Evolutionary conservation across 768 basidiomycete genomes (phyloP).

Genomic region (Pholiota conissans): DNA sequence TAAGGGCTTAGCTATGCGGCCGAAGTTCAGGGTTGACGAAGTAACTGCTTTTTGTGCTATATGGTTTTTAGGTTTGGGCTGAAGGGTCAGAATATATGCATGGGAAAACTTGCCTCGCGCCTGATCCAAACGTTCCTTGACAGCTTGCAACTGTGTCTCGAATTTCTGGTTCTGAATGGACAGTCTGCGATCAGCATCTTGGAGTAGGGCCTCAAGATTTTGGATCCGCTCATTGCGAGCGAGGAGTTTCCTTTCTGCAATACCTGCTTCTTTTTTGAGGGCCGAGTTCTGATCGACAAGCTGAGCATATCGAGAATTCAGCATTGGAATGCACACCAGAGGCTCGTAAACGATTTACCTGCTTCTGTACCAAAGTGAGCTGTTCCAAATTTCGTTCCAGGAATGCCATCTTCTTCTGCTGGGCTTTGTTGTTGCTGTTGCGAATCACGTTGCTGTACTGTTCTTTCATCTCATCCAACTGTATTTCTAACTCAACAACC

Average conservation of each 20-base stretch:
- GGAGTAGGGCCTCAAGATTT: slow-evolving; percentile 89
- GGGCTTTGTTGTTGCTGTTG: slow-evolving; percentile 97
- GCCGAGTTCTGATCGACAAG: slow-evolving; percentile 98
- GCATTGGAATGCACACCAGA: slow-evolving; percentile 12
- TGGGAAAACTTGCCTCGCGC: slow-evolving; percentile 68
- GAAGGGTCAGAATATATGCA: slow-evolving; percentile 1
- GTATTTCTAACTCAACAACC: slow-evolving; percentile 99
- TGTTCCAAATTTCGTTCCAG: slow-evolving; percentile 96
- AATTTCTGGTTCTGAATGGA: slow-evolving; percentile 95
- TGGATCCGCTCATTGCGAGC: slow-evolving; percentile 98
- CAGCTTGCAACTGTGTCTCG: slow-evolving; percentile 88
- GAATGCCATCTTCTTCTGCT: slow-evolving; percentile 99
- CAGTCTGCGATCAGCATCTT: slow-evolving; percentile 91
- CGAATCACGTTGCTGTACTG: slow-evolving; percentile 99
- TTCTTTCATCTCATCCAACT: slow-evolving; percentile 97
- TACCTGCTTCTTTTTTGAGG: slow-evolving; percentile 95
- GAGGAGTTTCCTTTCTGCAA: slow-evolving; percentile 94
- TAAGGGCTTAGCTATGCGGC: slow-evolving; percentile 95
- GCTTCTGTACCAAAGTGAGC: slow-evolving; percentile 94
- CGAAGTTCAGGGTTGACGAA: slow-evolving; percentile 78
- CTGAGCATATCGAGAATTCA: slow-evolving; percentile 38
- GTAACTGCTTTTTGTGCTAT: slow-evolving; percentile 77
- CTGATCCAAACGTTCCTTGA: slow-evolving; percentile 90
- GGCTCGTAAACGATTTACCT: slow-evolving; percentile 50
- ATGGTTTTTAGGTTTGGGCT: slow-evolving; percentile 10